Conservation (phyloP, 805 yeast species). For the Ogataea philodendri region DNA sequence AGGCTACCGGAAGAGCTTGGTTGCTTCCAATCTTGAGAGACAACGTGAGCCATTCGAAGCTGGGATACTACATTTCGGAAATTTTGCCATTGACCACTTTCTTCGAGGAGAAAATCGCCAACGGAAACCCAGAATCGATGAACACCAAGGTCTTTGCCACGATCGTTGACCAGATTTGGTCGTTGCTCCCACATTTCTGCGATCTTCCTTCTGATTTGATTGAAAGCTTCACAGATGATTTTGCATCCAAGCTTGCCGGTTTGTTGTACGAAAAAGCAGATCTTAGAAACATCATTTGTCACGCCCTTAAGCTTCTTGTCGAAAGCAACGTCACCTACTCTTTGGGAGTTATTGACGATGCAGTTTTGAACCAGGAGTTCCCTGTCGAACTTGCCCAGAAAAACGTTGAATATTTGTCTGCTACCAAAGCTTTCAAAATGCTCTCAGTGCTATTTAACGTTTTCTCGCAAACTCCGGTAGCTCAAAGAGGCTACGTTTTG, state of each 20-base stretch:
- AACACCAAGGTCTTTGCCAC: conserved; percentile 80
- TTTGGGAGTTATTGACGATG: conserved; percentile 58
- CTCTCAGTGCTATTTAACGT: conserved; percentile 89
- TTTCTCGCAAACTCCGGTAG: conserved; percentile 83
- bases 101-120: conserved; percentile 48
- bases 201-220: conserved; percentile 78
- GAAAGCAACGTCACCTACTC: conserved; percentile 69
- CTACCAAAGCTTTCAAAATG: conserved; percentile 64
- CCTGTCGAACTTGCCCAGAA: conserved; percentile 53
- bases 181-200: conserved; percentile 83
- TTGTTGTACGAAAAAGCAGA: conserved; percentile 71
- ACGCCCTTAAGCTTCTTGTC: conserved; percentile 72
- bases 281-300: conserved; percentile 79
- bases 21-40: conserved; percentile 87
- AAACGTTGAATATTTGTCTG: conserved; percentile 60
- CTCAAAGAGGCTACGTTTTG: conserved; percentile 76
- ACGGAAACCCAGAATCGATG: conserved; percentile 52
- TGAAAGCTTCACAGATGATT: conserved; percentile 63
- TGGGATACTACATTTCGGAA: conserved; percentile 59
- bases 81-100: conserved; percentile 64
- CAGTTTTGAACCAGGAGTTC: conserved; percentile 58
- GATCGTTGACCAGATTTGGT: conserved; percentile 88
- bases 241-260: conserved; percentile 75
- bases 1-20: conserved; percentile 91
- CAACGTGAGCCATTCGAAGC: conserved; percentile 67